These are phyloP conservation scores for Furcasterigmium furcatum DNA, from an alignment of 2,329 filamentous ascomycete genomes.

Conservation along the genomic window DNA sequence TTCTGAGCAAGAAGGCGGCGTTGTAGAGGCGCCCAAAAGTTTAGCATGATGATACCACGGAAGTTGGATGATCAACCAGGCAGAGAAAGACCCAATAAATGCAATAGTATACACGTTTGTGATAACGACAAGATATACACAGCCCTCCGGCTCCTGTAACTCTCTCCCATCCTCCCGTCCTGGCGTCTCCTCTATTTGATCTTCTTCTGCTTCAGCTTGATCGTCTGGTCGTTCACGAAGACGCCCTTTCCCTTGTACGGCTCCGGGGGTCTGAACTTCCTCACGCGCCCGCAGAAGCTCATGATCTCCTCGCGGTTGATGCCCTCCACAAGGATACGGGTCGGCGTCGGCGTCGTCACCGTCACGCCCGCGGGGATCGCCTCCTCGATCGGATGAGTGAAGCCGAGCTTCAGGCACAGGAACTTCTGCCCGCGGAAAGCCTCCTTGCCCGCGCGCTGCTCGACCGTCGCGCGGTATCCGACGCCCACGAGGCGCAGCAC, in stretches of 20 bases:
- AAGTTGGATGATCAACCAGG: neutral
- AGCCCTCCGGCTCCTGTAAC: constrained; percentile 4
- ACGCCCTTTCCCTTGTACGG: constrained; percentile 99
- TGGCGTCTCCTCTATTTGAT: constrained; percentile 72
- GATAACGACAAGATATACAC: constrained; percentile 8
- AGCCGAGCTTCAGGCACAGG: constrained; percentile 91
- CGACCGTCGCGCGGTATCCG: constrained; percentile 87
- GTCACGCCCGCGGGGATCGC: constrained; percentile 78
- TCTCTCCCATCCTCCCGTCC: neutral
- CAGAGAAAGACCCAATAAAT: constrained; percentile 6
- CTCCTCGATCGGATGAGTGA: constrained; percentile 92
- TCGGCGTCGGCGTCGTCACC: constrained; percentile 86
- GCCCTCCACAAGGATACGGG: constrained; percentile 85
- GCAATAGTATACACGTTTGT: constrained; percentile 10
- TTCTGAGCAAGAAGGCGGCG: constrained; percentile 44
- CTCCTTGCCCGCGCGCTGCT: constrained; percentile 69
- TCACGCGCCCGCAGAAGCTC: constrained; percentile 85
- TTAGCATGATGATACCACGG: neutral
- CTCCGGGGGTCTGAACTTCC: constrained; percentile 86
- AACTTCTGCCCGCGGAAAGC: constrained; percentile 82
- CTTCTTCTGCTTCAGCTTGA: constrained; percentile 98
- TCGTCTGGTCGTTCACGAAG: constrained; percentile 96
- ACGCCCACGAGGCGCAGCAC: constrained; percentile 92
- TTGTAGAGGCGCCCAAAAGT: constrained; percentile 7
- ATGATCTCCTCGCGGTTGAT: constrained; percentile 82